phyloP scores from a whole-genome alignment of 129 eudicot species.

The Cynara cardunculus region DNA sequence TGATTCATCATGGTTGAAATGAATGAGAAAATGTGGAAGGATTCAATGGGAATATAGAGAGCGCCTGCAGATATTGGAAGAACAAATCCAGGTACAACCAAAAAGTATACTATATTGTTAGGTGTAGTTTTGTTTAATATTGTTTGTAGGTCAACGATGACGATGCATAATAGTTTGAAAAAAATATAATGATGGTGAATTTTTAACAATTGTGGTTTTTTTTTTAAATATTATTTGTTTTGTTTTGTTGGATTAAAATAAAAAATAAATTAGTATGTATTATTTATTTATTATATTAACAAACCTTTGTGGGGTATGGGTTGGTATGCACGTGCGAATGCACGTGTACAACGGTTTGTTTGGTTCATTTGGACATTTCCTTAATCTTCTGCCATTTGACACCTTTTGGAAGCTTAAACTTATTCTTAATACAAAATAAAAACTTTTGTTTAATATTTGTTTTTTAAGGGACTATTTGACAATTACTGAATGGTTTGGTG shows the following conservation, averaged over 20 bases:
- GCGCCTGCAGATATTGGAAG: constrained; percentile 63
- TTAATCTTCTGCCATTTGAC: constrained; percentile 29
- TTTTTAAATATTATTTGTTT: constrained; percentile 6
- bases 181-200: background rate
- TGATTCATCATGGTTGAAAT: constrained; percentile 7
- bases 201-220: background rate
- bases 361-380: constrained; percentile 16
- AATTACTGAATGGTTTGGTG: no score
- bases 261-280: background rate
- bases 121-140: background rate
- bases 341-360: constrained; percentile 25
- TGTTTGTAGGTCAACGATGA: background rate
- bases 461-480: no score
- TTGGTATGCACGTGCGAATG: constrained; percentile 24
- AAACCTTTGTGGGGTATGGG: background rate
- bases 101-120: constrained; percentile 7
- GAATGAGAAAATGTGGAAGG: constrained; percentile 15
- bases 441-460: background rate
- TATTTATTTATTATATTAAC: background rate
- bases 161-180: background rate
- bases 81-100: constrained; percentile 31
- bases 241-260: background rate
- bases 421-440: background rate
- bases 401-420: constrained; percentile 11
- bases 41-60: constrained; percentile 31